Evolutionary conservation across 2,329 filamentous ascomycete species (phyloP).

Genomic region (Tolypocladium guangdongense): DNA sequence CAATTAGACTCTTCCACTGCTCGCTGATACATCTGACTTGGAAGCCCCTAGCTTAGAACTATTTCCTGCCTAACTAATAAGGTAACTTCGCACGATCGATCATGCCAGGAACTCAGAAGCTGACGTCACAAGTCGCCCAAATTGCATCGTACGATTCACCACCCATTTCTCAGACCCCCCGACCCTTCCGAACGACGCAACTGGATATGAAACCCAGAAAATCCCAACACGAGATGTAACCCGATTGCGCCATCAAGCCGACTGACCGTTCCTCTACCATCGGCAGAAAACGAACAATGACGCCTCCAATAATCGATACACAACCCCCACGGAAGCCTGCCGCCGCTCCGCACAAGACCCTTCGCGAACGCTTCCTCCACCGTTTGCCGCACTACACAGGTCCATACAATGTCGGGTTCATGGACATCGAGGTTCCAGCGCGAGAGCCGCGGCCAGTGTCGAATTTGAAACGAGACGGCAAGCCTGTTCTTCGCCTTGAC

Average conservation of each 20-base stretch:
- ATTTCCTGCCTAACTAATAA: background rate
- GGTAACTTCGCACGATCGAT: background rate
- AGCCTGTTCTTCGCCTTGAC: conserved; percentile 29
- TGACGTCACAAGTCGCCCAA: background rate
- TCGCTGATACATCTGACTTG: background rate
- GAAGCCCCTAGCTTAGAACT: background rate
- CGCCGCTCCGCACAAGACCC: conserved; percentile 16
- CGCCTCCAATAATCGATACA: background rate
- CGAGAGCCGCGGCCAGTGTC: conserved; percentile 27
- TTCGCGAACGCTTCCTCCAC: conserved; percentile 29
- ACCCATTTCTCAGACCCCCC: no score
- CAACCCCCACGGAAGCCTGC: conserved; percentile 7
- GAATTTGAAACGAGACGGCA: conserved; percentile 26
- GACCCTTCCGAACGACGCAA: background rate
- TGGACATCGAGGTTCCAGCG: conserved; percentile 55
- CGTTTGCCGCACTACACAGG: conserved; percentile 51
- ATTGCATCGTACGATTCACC: background rate
- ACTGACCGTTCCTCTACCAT: background rate
- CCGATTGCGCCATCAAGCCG: background rate
- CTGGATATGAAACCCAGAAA: background rate
- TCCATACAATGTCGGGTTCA: conserved; percentile 56
- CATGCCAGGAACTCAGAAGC: background rate
- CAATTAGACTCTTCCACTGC: background rate
- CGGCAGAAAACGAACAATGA: background rate
- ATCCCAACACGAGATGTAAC: background rate